Conservation (phyloP, 2,329 filamentous ascomycete genomes). For the Orbilia oligospora region DNA sequence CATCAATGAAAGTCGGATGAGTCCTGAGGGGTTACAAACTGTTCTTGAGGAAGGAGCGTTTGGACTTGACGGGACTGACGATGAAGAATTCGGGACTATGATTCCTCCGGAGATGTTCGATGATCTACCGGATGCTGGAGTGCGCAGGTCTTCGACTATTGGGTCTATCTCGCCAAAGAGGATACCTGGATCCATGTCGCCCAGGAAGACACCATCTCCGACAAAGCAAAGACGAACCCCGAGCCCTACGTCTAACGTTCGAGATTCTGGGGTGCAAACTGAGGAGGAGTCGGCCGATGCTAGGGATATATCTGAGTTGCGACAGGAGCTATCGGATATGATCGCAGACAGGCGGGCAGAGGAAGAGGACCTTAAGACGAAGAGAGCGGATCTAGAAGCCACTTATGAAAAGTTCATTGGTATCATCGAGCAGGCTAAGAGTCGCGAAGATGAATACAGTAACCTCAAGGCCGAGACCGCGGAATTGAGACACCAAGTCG, state of each 20-base stretch:
- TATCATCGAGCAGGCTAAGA: constrained; percentile 52
- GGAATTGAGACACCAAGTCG: constrained; percentile 43
- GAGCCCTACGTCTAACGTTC: constrained; percentile 25
- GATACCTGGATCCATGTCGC: constrained; percentile 21
- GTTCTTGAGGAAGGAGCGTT: constrained; percentile 29
- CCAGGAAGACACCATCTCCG: constrained; percentile 46
- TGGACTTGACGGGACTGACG: neutral
- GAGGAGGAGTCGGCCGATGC: constrained; percentile 32
- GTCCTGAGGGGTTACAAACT: constrained; percentile 44
- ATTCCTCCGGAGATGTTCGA: constrained; percentile 53
- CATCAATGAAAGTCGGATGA: constrained; percentile 56
- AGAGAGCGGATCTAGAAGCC: constrained; percentile 54
- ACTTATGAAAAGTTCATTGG: constrained; percentile 54
- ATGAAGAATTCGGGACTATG: constrained; percentile 21
- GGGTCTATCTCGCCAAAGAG: constrained; percentile 16
- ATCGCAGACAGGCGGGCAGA: constrained; percentile 48
- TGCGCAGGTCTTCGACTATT: constrained; percentile 16
- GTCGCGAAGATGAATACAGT: constrained; percentile 45
- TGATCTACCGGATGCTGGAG: constrained; percentile 31
- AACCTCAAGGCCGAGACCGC: constrained; percentile 34
- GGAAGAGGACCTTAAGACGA: constrained; percentile 32
- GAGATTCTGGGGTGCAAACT: constrained; percentile 35
- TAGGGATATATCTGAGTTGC: constrained; percentile 35
- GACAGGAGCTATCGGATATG: constrained; percentile 44
- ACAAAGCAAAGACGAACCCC: constrained; percentile 44